phyloP scores from a whole-genome alignment of 1,284 basidiomycete genomes.

The Cutaneotrichosporon mucoides region DNA sequence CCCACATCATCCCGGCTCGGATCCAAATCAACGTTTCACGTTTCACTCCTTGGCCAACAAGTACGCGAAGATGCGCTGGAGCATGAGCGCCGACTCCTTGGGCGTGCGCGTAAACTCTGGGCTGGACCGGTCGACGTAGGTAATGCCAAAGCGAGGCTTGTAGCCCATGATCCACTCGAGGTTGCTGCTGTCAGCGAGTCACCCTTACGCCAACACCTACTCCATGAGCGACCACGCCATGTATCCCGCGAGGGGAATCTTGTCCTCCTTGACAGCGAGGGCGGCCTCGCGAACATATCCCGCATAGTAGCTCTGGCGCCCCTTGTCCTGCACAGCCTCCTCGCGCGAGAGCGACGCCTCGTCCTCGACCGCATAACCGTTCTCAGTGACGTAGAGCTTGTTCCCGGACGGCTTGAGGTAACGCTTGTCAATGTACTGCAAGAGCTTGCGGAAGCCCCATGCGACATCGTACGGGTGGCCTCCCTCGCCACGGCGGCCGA shows the following conservation, averaged over 20 bases:
- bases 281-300: conserved; percentile 27
- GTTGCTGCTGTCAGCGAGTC: conserved; percentile 8
- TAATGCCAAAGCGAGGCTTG: conserved; percentile 5
- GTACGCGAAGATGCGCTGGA: conserved; percentile 22
- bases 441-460: conserved; percentile 20
- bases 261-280: conserved; percentile 24
- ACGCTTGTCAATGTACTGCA: conserved; percentile 11
- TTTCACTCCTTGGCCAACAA: neutral
- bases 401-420: neutral
- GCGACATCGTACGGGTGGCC: conserved; percentile 30
- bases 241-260: conserved; percentile 25
- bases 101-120: conserved; percentile 21
- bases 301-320: conserved; percentile 27
- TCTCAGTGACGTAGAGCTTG: conserved; percentile 27
- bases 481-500: conserved; percentile 25
- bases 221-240: conserved; percentile 37
- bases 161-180: conserved; percentile 11
- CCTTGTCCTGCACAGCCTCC: conserved; percentile 20
- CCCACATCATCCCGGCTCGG: neutral
- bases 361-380: conserved; percentile 4
- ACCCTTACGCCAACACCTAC: conserved; percentile 14
- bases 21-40: neutral
- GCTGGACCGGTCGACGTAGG: conserved; percentile 11
- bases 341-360: conserved; percentile 10
- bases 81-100: conserved; percentile 25